Evolutionary conservation across 441 rosid species (phyloP).

Genomic region (Gossypium armourianum): DNA sequence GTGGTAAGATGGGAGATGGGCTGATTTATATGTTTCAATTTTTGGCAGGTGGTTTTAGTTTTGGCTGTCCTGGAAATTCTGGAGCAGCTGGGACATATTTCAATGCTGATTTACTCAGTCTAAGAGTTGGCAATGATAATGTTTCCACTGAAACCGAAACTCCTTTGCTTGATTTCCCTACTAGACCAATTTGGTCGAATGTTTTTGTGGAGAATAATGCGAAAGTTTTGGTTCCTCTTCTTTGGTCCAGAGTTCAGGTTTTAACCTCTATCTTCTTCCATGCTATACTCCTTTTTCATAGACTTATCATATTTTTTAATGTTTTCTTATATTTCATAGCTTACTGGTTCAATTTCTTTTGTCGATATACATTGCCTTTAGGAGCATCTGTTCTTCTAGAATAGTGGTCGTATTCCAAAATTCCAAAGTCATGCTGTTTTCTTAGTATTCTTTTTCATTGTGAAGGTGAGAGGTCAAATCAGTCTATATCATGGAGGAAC

Average conservation of each 20-base stretch:
- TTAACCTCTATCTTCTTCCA: conserved; percentile 10
- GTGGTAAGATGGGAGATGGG: neutral
- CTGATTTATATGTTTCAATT: conserved; percentile 17
- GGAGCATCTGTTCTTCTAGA: conserved; percentile 8
- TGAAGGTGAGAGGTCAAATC: conserved; percentile 92
- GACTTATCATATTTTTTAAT: neutral
- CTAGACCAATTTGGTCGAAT: conserved; percentile 75
- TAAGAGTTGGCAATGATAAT: conserved; percentile 78
- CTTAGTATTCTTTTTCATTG: conserved; percentile 19
- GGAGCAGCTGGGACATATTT: conserved; percentile 97
- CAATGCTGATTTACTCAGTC: conserved; percentile 67
- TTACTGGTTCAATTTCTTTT: neutral
- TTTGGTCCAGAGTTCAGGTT: conserved; percentile 97
- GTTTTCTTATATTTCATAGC: neutral
- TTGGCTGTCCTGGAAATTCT: conserved; percentile 70
- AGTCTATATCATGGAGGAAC: conserved; percentile 74
- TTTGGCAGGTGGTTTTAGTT: conserved; percentile 66
- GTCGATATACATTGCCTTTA: neutral
- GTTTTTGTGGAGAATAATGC: conserved; percentile 85
- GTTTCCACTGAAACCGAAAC: conserved; percentile 81
- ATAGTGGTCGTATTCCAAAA: neutral
- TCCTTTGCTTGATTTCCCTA: conserved; percentile 82
- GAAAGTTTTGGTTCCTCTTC: conserved; percentile 81
- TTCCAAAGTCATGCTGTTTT: conserved; percentile 7
- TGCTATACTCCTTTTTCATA: conserved; percentile 13